Evolutionary conservation across 2,329 filamentous ascomycete species (phyloP), one percentile per base, ranked within the genome.

Genomic region (Calonectria hawksworthii): DNA sequence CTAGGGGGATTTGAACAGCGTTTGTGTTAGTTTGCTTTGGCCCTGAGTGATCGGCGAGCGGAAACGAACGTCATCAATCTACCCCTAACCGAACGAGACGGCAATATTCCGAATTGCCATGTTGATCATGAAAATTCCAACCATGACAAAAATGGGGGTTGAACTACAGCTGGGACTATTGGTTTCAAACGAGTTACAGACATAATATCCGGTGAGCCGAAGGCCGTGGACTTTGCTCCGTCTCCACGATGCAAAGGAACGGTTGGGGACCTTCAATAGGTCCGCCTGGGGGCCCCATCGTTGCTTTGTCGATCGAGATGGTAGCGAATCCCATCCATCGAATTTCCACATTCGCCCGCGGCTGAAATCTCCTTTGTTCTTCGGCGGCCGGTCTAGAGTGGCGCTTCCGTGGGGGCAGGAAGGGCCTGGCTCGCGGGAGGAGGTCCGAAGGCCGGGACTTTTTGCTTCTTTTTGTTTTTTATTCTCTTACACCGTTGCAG

Each of bases 291-390:
- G 26, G n/a, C 18, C 30, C 10, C 30, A 18, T 41, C 26, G 44
- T 72, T 67, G 13, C 21, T 32, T 52, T 63, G 63, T 52, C 52
- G n/a, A 68, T 72, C 70, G 13, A 50, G 51, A 30, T 59, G 52
- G 32, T 23, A 63, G 52, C 63, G 52, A 67, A 68, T 68, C 70
- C 52, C 51, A 28, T 68, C 10, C 41, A 21, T 72, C 18, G 70
- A 63, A 68, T 63, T 72, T 72, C 38, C 70, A 67, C 51, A 50
- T 59, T 38, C n/a, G 41, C 26, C 26, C 51, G 28, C 14, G 44
- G 52, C 70, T 52, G 63, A 52, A 52, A 30, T 41, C 9, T 44
- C 23, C 32, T 32, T 32, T 34, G 28, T 52, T 44, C 63, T 63
- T 41, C 28, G 41, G 30, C 47, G 69, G 61, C 56, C 23, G 32